phyloP scores from a whole-genome alignment of 306 rosid genomes.

The Castanopsis chinensis region DNA sequence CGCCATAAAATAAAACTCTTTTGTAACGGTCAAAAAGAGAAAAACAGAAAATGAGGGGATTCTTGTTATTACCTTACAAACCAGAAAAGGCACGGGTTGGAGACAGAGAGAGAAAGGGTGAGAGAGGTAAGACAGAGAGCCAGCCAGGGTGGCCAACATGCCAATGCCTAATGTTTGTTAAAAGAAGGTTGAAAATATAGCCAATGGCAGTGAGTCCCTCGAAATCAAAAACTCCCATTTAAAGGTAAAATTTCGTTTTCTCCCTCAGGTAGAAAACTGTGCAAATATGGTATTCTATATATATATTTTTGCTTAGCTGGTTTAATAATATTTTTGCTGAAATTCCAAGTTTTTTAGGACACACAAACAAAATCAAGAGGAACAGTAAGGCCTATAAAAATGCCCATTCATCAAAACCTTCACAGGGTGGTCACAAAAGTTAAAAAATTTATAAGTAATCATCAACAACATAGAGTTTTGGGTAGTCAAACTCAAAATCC shows the following conservation, averaged over 20 bases:
- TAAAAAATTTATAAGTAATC: neutral
- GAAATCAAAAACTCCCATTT: neutral
- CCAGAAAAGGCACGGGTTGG: too few species aligned
- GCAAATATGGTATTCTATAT: neutral
- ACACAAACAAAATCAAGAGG: neutral
- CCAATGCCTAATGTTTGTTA: too few species aligned
- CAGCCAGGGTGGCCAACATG: too few species aligned
- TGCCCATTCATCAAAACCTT: conserved; percentile 35
- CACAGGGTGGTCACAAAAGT: conserved; percentile 28
- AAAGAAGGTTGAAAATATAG: neutral
- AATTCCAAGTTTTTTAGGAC: too few species aligned
- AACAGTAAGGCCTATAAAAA: conserved; percentile 14
- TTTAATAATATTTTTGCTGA: neutral
- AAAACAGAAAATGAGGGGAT: too few species aligned
- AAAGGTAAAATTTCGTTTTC: neutral
- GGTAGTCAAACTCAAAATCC: conserved; percentile 2
- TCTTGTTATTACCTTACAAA: too few species aligned
- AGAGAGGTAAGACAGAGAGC: too few species aligned
- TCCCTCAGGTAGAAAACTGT: neutral
- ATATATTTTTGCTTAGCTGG: neutral
- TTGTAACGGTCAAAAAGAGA: too few species aligned
- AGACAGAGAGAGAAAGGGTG: too few species aligned
- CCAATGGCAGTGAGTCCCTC: too few species aligned
- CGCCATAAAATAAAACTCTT: too few species aligned
- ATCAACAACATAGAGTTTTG: neutral